phyloP scores from a whole-genome alignment of 2,329 filamentous ascomycete genomes.

The Boeremia lycopersici region DNA sequence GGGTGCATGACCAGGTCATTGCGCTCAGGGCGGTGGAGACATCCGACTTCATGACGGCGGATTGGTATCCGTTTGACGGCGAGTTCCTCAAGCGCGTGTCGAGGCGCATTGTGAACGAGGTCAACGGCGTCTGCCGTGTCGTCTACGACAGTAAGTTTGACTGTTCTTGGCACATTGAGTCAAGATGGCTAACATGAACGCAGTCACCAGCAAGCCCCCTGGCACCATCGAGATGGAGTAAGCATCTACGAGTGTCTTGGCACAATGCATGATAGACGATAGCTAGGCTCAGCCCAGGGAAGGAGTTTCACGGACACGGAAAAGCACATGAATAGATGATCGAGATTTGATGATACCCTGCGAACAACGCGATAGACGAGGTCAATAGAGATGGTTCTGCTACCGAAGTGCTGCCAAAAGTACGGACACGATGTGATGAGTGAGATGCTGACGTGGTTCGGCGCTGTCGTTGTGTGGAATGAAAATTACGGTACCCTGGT shows the following conservation, averaged over 20 bases:
- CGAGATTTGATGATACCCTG: slow-evolving; percentile 37
- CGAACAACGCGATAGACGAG: slow-evolving; percentile 18
- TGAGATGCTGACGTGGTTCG: not conserved
- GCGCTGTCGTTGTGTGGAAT: not conserved
- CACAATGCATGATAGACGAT: not conserved
- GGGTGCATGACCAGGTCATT: slow-evolving; percentile 68
- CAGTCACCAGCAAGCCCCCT: slow-evolving; percentile 69
- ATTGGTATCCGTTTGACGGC: slow-evolving; percentile 69
- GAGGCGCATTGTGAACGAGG: slow-evolving; percentile 75
- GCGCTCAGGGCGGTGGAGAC: slow-evolving; percentile 67
- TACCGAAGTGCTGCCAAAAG: slow-evolving; percentile 32
- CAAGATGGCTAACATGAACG: slow-evolving; percentile 21
- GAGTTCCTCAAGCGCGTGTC: slow-evolving; percentile 69
- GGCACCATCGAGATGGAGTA: slow-evolving; percentile 79
- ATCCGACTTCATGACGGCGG: slow-evolving; percentile 76
- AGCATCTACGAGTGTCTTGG: not conserved
- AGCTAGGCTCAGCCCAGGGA: slow-evolving; percentile 3
- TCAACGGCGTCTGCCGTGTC: slow-evolving; percentile 73
- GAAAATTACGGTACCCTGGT: too few species aligned
- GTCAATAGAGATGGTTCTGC: slow-evolving; percentile 13
- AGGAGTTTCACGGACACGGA: slow-evolving; percentile 8
- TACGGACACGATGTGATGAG: not conserved
- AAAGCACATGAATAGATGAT: slow-evolving; percentile 27
- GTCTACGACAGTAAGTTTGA: slow-evolving; percentile 67
- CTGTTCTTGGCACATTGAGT: not conserved